A percentile compares a stretch with the other conserved stretches of the same genome.
Evolutionary conservation across 176 grass and related monocot species (phyloP).

Genomic region (Oryza glumipatula): DNA sequence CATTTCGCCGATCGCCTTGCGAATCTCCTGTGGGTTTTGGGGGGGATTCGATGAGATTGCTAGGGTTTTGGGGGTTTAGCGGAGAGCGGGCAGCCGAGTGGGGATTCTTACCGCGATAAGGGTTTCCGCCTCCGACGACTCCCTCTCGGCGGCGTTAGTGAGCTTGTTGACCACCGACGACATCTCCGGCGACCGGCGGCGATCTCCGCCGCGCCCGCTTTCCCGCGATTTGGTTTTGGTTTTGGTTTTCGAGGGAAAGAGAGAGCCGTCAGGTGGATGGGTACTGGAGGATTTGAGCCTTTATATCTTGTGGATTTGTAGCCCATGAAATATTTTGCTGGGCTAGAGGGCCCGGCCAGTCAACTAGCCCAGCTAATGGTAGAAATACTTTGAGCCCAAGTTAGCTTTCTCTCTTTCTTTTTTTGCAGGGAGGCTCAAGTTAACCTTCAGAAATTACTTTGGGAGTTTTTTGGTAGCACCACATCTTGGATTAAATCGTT

Average conservation of each 20-base stretch:
- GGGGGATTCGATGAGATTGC: constrained; percentile 49
- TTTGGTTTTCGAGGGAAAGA: not conserved
- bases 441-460: too few species aligned
- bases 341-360: not conserved
- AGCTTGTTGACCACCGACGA: constrained; percentile 51
- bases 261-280: not conserved
- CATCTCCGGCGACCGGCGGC: constrained; percentile 29
- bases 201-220: not conserved
- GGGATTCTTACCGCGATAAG: constrained; percentile 51
- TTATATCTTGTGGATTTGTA: too few species aligned
- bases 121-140: constrained; percentile 58
- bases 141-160: constrained; percentile 34
- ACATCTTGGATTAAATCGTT: too few species aligned
- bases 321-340: not conserved
- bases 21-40: constrained; percentile 68
- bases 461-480: too few species aligned
- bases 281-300: not conserved
- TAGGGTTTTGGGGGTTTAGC: constrained; percentile 46
- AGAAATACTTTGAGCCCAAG: too few species aligned
- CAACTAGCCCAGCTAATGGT: too few species aligned
- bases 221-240: not conserved
- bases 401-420: too few species aligned
- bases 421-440: too few species aligned
- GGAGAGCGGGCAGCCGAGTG: not conserved
- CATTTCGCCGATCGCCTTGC: constrained; percentile 62